Base-by-base conservation (phyloP, 805 yeast genomes). In the Hanseniaspora lachancei region DNA sequence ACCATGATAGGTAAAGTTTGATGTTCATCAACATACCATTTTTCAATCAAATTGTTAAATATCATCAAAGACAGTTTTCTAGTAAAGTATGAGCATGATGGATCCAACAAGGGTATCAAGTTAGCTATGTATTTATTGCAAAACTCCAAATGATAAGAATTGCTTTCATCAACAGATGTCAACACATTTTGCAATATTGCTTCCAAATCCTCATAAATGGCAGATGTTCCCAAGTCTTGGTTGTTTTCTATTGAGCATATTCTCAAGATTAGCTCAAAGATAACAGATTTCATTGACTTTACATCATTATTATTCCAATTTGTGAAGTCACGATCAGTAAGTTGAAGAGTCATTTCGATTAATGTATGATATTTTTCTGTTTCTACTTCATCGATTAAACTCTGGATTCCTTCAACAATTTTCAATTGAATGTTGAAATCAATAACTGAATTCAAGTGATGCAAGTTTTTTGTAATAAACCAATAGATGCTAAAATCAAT, bases 1-100 rank as follows among this genome's bases (percentile, higher is more conserved):
- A 70, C 58, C 12, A 53, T 49, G 23, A 57, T 38, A 6, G 73
- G 72, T 43, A 70, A 58, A 16, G 34, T 46, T 2, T 60, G 60
- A 47, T 67, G 64, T 5, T 44, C 42, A 8, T 70, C 70, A 64
- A 67, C 60, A 49, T 66, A 66, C 44, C 44, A 3, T 63, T 61
- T 15, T 61, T 61, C 13, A 65, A 53, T 55, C 66, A 63, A 46
- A n/a, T 13, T 44, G 46, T 36, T 52, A 12, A 52, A 52, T 24
- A 52, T 52, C 38, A 38, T 44, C n/a, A 52, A 12, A 5, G 49
- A 23, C 2, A 52, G 1, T 23, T 52, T 52, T 5, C 39, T 34
- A n/a, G 13, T 46, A 9, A 46, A 29, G 16, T 46, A 39, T 38
- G 49, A 27, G 13, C 21, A 27, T 4, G n/a, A 27, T 10, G 47